Percentiles rank a stretch among this genome's conserved stretches.
These are phyloP conservation scores for Termitomyces sp. DNA, from an alignment of 768 basidiomycete species.

Conservation along the genomic window DNA sequence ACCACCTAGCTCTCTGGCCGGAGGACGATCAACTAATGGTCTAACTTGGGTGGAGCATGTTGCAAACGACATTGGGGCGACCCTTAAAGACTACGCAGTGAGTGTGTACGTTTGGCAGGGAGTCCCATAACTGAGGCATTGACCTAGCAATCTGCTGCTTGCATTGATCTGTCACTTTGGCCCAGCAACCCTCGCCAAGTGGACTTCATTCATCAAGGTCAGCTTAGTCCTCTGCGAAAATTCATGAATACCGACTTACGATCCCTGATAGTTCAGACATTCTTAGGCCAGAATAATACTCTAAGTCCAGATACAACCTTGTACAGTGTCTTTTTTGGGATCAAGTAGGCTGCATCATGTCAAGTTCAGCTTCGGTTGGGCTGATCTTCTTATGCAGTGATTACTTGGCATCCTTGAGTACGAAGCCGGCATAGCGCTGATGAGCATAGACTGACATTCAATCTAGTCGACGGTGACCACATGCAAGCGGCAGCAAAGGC, in stretches of 20 bases:
- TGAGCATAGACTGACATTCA: background rate
- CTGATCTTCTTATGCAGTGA: conserved; percentile 24
- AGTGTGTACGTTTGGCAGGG: background rate
- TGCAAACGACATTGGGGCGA: conserved; percentile 33
- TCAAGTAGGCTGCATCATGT: conserved; percentile 31
- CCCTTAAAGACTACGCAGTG: conserved; percentile 48
- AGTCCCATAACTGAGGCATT: background rate
- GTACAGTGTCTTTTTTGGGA: conserved; percentile 49
- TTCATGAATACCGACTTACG: background rate
- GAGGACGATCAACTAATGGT: conserved; percentile 48
- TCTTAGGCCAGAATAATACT: conserved; percentile 36
- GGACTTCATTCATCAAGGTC: conserved; percentile 46
- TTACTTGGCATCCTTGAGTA: conserved; percentile 36
- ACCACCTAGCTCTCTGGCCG: conserved; percentile 37
- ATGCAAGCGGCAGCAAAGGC: conserved; percentile 37
- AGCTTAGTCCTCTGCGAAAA: background rate
- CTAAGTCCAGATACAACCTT: conserved; percentile 42
- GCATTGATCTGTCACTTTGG: conserved; percentile 43
- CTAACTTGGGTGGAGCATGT: conserved; percentile 45
- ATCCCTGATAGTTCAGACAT: conserved; percentile 28
- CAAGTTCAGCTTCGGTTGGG: background rate
- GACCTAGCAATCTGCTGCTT: conserved; percentile 34
- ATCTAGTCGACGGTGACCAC: conserved; percentile 33
- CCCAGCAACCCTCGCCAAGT: conserved; percentile 40
- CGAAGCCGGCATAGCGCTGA: background rate